These are phyloP conservation scores for Trifolium fragiferum DNA, from an alignment of 306 rosid species.

Conservation along the genomic window DNA sequence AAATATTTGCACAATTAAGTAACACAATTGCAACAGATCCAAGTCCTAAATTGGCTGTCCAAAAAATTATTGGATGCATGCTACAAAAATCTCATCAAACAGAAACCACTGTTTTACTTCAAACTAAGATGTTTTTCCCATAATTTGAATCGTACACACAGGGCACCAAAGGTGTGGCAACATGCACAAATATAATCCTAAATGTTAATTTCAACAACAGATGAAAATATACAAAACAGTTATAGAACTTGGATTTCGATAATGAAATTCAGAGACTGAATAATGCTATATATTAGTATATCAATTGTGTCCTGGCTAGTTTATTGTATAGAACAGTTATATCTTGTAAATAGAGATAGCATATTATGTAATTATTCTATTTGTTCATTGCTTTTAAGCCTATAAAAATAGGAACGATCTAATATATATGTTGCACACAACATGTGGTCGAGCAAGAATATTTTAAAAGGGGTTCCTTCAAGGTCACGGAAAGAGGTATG, in stretches of 20 bases:
- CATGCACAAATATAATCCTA: neutral
- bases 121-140: neutral
- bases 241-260: neutral
- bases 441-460: constrained; percentile 3
- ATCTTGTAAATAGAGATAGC: neutral
- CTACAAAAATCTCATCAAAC: neutral
- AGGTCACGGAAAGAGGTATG: neutral
- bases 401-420: too few relatives aligned
- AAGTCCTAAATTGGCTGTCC: constrained; percentile 20
- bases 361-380: too few relatives aligned
- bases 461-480: neutral
- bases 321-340: neutral
- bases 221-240: neutral
- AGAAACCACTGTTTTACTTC: neutral
- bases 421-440: neutral
- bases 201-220: neutral
- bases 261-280: neutral
- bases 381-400: too few relatives aligned
- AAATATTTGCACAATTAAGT: constrained; percentile 34
- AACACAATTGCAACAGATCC: constrained; percentile 11
- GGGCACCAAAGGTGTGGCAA: neutral
- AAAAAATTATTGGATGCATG: neutral
- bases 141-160: constrained; percentile 2
- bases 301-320: neutral
- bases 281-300: neutral